phyloP scores from a whole-genome alignment of 352 stramenopile genomes.

The Blastocystis sp. region DNA sequence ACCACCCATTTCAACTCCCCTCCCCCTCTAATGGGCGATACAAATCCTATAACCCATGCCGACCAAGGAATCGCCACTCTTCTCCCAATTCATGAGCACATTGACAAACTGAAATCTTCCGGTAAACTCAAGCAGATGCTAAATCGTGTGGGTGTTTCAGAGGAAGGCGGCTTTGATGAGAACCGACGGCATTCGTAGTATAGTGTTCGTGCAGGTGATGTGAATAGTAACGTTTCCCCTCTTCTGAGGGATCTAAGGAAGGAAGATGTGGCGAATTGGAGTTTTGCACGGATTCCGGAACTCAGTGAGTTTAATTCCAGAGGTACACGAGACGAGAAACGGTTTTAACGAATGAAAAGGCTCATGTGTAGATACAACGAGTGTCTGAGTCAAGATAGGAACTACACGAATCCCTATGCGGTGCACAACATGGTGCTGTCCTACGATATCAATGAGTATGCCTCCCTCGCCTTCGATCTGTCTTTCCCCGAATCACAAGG shows the following conservation, averaged over 20 bases:
- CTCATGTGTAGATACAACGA: conserved; percentile 34
- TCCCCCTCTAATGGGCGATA: too few relatives aligned
- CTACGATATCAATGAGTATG: conserved; percentile 59
- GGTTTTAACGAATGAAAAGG: neutral
- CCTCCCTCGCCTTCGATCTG: conserved; percentile 20
- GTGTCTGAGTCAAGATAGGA: neutral
- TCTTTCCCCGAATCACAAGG: neutral
- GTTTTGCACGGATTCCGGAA: conserved; percentile 14
- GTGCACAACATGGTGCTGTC: conserved; percentile 61
- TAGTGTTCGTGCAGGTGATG: neutral
- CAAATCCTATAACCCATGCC: too few relatives aligned
- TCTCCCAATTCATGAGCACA: too few relatives aligned
- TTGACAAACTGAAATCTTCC: neutral
- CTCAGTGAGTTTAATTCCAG: conserved; percentile 5
- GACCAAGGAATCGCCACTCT: too few relatives aligned
- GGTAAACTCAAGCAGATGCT: conserved; percentile 17
- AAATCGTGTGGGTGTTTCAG: conserved; percentile 18
- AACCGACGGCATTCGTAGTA: conserved; percentile 11
- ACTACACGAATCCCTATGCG: conserved; percentile 56
- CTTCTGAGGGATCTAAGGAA: neutral
- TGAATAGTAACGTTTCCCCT: conserved; percentile 37
- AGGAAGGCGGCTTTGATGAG: conserved; percentile 14
- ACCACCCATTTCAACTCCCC: too few relatives aligned
- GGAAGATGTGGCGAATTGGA: conserved; percentile 37
- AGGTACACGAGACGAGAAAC: neutral